Base-by-base conservation (phyloP, 768 basidiomycete species). In the Naganishia vishniacii region DNA sequence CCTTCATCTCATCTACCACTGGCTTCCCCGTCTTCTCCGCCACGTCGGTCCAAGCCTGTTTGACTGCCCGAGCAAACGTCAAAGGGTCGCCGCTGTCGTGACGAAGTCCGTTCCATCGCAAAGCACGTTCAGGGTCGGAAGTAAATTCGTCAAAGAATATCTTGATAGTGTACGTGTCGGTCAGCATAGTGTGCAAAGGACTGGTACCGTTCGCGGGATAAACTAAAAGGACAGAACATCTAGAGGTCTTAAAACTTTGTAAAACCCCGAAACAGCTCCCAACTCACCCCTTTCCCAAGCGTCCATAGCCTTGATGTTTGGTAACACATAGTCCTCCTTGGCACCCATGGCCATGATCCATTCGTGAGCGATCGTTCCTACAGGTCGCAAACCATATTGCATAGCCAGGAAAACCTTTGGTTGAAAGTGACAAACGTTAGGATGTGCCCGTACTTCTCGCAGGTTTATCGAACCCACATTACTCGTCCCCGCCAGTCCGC, bases 81-180 rank as follows among this genome's bases (percentile, higher is more conserved):
- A 88, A 82, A 0, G 94, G 91, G 71, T 94, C 86, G 3, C 95
- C 95, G 1, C 89, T 92, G 75, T 99, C 95, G 73, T 99, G 95
- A 20, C 94, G 84, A 13, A 99, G 80, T 0, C 87, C 87, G 5
- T 81, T 79, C 94, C 94, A 98, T 44, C 83, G 82, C 11, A 78
- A 73, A 0, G 87, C 89, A 1, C 84, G 83, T 34, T 80, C 83
- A 0, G 82, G 82, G 68, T 78, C 64, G 12, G 72, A 46, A 11
- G 66, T 68, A 62, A 76, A 75, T 56, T 76, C 91, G 79, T 84
- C 82, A 80, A 91, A 92, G 79, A 97, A 98, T 0, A 83, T 85
- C 32, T 83, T 78, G 1, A 88, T 89, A 6, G 92, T 88, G 77
- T 95, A 98, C 0, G 95, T 99, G 78, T 99, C 95, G 15, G 95